phyloP scores from a whole-genome alignment of 495 filamentous ascomycete species.

The Pseudoneurospora amorphoporcata region DNA sequence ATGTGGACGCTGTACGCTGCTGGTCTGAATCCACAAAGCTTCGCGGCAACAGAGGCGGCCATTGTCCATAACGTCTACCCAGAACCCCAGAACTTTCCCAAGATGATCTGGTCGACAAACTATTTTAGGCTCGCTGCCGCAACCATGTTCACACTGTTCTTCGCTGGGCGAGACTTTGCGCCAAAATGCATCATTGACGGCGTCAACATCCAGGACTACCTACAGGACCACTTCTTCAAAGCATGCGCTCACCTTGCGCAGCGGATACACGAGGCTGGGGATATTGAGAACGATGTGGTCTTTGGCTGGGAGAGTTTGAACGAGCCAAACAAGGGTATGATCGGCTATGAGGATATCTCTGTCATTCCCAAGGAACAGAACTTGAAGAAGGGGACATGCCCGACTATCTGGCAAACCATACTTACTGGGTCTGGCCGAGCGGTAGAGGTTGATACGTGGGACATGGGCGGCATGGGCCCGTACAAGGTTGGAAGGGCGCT shows the following conservation, averaged over 20 bases:
- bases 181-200: conserved; percentile 94
- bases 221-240: conserved; percentile 76
- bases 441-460: conserved; percentile 83
- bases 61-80: conserved; percentile 91
- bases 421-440: conserved; percentile 81
- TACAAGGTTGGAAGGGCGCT: conserved; percentile 75
- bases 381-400: conserved; percentile 84
- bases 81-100: conserved; percentile 79
- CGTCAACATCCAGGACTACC: conserved; percentile 90
- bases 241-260: conserved; percentile 72
- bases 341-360: conserved; percentile 77
- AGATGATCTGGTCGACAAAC: conserved; percentile 99
- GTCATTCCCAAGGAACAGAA: conserved; percentile 80
- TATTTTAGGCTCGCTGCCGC: conserved; percentile 81
- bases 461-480: conserved; percentile 84
- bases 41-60: conserved; percentile 80
- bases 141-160: conserved; percentile 91
- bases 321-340: conserved; percentile 82
- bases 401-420: conserved; percentile 91
- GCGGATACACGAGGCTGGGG: conserved; percentile 82
- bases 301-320: conserved; percentile 96
- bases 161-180: conserved; percentile 84
- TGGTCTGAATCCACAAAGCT: conserved; percentile 75
- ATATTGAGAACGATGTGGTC: conserved; percentile 74
- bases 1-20: conserved; percentile 97